These are phyloP conservation scores for Wickerhamomyces pijperi DNA, from an alignment of 805 yeast species.

Conservation along the genomic window DNA sequence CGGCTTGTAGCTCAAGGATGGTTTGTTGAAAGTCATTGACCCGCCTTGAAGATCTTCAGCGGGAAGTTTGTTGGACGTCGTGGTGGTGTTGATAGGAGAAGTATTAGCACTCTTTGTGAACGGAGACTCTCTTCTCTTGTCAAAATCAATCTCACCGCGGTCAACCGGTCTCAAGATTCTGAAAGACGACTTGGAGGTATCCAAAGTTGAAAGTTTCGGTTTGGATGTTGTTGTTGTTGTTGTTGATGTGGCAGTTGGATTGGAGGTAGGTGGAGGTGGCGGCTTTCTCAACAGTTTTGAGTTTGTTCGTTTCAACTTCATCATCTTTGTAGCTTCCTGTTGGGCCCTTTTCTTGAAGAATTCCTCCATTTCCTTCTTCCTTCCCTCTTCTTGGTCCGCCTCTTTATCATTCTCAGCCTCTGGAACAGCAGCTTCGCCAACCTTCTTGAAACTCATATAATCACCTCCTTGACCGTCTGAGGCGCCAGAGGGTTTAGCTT, in stretches of 20 bases:
- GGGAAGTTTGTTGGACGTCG: slow-evolving; percentile 15
- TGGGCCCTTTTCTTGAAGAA: not conserved
- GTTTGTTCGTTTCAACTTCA: not conserved
- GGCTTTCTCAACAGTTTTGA: not conserved
- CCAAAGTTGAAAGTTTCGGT: not conserved
- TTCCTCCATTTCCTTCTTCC: not conserved
- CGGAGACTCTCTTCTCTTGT: slow-evolving; percentile 68
- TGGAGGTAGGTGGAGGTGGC: not conserved
- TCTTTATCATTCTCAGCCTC: not conserved
- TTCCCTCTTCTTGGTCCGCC: not conserved
- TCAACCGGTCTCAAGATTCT: slow-evolving; percentile 53
- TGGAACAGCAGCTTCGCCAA: not conserved
- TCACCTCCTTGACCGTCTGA: slow-evolving; percentile 21
- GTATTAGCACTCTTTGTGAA: slow-evolving; percentile 23
- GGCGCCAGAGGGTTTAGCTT: slow-evolving; percentile 25
- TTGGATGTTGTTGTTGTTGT: not conserved
- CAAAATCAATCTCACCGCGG: slow-evolving; percentile 72
- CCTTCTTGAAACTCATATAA: slow-evolving; percentile 42
- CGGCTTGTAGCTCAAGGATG: slow-evolving; percentile 18
- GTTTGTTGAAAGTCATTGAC: slow-evolving; percentile 60
- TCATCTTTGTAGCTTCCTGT: not conserved
- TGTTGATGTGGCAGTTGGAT: not conserved
- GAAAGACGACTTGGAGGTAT: slow-evolving; percentile 33
- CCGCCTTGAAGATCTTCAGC: no score
- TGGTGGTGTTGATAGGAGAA: not conserved